A percentile compares a stretch with the other conserved stretches of the same genome.
phyloP scores from a whole-genome alignment of 73 alveolate species.

The Breviolum minutum region DNA sequence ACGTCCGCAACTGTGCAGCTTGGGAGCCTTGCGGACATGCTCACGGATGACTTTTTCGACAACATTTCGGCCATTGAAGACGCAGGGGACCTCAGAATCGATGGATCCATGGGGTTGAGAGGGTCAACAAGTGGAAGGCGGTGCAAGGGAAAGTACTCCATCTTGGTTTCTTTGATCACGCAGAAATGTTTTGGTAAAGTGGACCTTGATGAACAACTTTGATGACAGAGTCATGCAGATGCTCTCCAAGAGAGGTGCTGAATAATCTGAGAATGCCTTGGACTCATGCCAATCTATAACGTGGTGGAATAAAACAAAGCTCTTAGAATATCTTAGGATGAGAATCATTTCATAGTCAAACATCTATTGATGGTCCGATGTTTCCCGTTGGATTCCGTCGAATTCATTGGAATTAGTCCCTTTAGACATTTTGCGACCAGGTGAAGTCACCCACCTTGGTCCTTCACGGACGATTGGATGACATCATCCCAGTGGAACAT shows the following conservation, averaged over 20 bases:
- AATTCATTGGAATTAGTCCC: neutral
- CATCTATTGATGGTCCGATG: neutral
- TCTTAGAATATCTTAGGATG: too few relatives aligned
- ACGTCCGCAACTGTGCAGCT: neutral
- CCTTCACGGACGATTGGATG: slow-evolving; percentile 68
- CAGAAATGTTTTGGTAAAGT: neutral
- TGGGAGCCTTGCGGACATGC: slow-evolving; percentile 67
- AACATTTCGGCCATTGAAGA: slow-evolving; percentile 9
- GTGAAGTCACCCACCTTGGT: slow-evolving; percentile 64
- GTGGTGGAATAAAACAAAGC: too few relatives aligned
- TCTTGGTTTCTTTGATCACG: neutral
- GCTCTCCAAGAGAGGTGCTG: neutral
- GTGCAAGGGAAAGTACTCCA: neutral
- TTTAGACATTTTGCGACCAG: neutral
- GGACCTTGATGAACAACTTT: neutral
- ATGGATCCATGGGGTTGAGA: neutral
- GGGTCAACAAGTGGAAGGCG: neutral
- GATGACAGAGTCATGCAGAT: neutral
- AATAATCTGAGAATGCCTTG: neutral
- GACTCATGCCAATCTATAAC: too few relatives aligned
- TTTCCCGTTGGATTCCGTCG: neutral
- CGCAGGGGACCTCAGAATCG: neutral
- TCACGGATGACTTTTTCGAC: slow-evolving; percentile 51
- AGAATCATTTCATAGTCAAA: too few relatives aligned
- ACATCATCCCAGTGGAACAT: slow-evolving; percentile 52